Evolutionary conservation across 257 asterid genomes (phyloP), one percentile per base, ranked within the genome.

Genomic region (Rehmannia glutinosa): DNA sequence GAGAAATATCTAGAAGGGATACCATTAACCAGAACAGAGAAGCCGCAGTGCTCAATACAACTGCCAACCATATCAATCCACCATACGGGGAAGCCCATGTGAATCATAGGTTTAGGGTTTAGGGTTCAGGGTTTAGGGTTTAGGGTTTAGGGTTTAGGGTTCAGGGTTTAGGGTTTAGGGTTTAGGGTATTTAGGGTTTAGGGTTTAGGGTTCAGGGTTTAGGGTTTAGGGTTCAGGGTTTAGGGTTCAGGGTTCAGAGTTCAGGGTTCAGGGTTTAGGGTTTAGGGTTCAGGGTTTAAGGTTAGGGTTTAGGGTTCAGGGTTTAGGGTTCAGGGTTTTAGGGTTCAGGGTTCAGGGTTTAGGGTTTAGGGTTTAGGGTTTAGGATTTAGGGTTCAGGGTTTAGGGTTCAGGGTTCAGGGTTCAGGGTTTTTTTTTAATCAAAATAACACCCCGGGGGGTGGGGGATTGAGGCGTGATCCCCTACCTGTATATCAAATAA

Each of bases 271-370:
- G 56, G 65, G 56, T 38, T 54, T 54, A 23, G 32, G 56, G 64
- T 24, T 53, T 36, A 3, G 54, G 56, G 54, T 39, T 68, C 38
- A 2, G 42, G 73, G 64, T 23, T 53, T 55, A 12, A 25, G 73
- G 64, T 68, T 54, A 8, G 45, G 73, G 73, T 41, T 68, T 55
- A 23, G 56, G 73, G 73, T 55, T 68, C 42, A 24, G 66, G 73
- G 73, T 54, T 68, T 55, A 24, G 66, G 73, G 73, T 39, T 68
- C 28, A 55, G 73, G 73, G 73, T 68, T 54, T 68, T 39, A 42
- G 73, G 73, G 64, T 25, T 32, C 19, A 17, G 65, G 65, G 38
- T 54, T 55, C 23, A 28, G 65, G 73, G 39, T 67, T 68, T 55
- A 35, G 60, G 73, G 73, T 55, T 68, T 55, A 35, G 60, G 73